Evolutionary conservation across 73 alveolate genomes (phyloP).

Genomic region (Tetrahymena elliotti): DNA sequence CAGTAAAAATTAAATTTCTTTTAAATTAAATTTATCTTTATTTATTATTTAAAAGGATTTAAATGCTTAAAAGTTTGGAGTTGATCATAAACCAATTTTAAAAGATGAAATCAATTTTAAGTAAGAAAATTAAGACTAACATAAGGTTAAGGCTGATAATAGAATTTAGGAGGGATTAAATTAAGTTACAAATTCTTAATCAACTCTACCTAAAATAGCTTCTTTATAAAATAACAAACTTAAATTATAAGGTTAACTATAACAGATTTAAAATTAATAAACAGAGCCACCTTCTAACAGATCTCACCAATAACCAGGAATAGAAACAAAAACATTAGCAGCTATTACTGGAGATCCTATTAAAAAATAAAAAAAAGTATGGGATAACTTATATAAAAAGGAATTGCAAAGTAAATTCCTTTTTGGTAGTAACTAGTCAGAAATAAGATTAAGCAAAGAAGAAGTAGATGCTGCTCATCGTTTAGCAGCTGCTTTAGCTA

Average conservation of each 20-base stretch:
- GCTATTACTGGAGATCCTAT: background rate
- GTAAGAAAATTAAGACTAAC: background rate
- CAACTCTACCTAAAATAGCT: background rate
- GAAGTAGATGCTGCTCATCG: conserved; percentile 34
- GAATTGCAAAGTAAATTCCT: background rate
- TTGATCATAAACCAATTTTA: conserved; percentile 18
- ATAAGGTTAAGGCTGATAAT: conserved; percentile 10
- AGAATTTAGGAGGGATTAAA: background rate
- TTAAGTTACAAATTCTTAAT: background rate
- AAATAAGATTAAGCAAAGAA: background rate
- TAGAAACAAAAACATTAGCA: background rate
- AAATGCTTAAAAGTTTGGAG: conserved; percentile 10
- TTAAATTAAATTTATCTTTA: background rate
- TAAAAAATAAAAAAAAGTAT: background rate
- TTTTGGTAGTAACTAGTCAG: background rate
- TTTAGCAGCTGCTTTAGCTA: conserved; percentile 39
- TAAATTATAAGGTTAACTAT: background rate
- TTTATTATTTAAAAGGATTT: background rate
- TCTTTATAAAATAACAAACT: background rate
- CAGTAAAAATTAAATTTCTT: background rate
- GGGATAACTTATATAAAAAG: background rate
- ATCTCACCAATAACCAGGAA: background rate
- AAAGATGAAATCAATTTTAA: background rate
- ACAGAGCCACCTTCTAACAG: background rate
- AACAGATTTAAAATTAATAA: background rate